Base-by-base conservation (phyloP, 2,329 filamentous ascomycete species). In the Mycosphaerelloides madeirae region DNA sequence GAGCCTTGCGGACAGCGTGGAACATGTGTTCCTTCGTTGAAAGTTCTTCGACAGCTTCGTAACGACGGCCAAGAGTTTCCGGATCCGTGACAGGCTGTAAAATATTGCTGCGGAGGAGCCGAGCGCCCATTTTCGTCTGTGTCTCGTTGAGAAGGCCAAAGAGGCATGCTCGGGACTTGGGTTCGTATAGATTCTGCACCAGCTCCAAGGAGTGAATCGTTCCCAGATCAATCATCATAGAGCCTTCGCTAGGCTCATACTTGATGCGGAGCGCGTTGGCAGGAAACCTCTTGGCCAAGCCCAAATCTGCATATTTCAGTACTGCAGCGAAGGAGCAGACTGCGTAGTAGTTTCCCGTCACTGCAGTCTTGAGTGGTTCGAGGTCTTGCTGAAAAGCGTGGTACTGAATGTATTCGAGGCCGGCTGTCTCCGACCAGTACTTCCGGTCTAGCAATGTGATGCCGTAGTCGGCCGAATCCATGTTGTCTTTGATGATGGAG, bases 151-250 rank as follows among this genome's bases (percentile, higher is more conserved):
- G 68, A 0, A 97, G 66, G 0, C 90, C 90, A 51, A 90, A 91
- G 0, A 98, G 71, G 52, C 84, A 91, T 31, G 91, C 80, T 51
- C 82, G 87, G 0, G 89, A 95, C 54, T 85, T 89, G 1, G 81
- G 60, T 54, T 84, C 82, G 11, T 86, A 82, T 0, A 90, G 62
- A 54, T 96, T 98, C 58, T 95, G 88, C 19, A 97, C 85, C 5
- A 98, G 75, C 63, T 98, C 93, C 3, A 98, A 73, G 0, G 88
- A 88, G 29, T 83, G 78, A 20, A 96, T 87, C 0, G 90, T 95
- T 1, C 87, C 84, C 2, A 93, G 76, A 58, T 96, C 91, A 56
- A 97, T 94, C 79, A 95, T 87, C 90, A 97, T 95, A 1, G 88
- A 87, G 18, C 91, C 86, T 61, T 95, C 87, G 0, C 88, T 89